A percentile compares a stretch with the other conserved stretches of the same genome.
phyloP scores from a whole-genome alignment of 768 basidiomycete genomes.

The Pisolithus orientalis region DNA sequence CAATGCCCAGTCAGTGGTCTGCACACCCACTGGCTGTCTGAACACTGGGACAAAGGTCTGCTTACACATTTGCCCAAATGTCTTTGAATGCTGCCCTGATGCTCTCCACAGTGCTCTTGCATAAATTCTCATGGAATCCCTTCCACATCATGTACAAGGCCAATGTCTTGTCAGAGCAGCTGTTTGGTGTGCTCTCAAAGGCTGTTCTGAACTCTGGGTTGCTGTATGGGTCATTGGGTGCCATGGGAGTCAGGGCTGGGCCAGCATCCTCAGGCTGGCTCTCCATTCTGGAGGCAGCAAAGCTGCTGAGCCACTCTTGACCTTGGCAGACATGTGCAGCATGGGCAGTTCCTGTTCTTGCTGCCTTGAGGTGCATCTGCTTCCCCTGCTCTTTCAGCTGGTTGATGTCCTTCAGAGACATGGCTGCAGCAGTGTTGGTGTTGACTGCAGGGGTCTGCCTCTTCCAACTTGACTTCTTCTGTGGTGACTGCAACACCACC shows the following conservation, averaged over 20 bases:
- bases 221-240: slow-evolving; percentile 1
- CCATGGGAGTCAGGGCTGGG: neutral
- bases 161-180: slow-evolving; percentile 19
- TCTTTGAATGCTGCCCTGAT: too few relatives aligned
- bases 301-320: neutral
- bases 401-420: too few relatives aligned
- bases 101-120: too few relatives aligned
- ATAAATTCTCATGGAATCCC: slow-evolving; percentile 18
- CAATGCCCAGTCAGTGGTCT: too few relatives aligned
- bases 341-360: neutral
- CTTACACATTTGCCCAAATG: too few relatives aligned
- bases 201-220: slow-evolving; percentile 17
- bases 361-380: neutral
- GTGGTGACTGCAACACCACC: too few relatives aligned
- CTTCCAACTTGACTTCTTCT: too few relatives aligned
- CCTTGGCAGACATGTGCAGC: neutral
- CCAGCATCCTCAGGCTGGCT: neutral
- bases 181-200: slow-evolving; percentile 24
- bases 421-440: too few relatives aligned
- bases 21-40: too few relatives aligned
- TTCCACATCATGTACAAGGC: slow-evolving; percentile 26
- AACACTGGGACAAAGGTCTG: too few relatives aligned
- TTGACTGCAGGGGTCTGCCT: too few relatives aligned
- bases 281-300: neutral
- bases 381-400: too few relatives aligned